A percentile compares a stretch with the other conserved stretches of the same genome.
Evolutionary conservation across 1,284 basidiomycete species (phyloP).

Genomic region (Cystobasidium sp.): DNA sequence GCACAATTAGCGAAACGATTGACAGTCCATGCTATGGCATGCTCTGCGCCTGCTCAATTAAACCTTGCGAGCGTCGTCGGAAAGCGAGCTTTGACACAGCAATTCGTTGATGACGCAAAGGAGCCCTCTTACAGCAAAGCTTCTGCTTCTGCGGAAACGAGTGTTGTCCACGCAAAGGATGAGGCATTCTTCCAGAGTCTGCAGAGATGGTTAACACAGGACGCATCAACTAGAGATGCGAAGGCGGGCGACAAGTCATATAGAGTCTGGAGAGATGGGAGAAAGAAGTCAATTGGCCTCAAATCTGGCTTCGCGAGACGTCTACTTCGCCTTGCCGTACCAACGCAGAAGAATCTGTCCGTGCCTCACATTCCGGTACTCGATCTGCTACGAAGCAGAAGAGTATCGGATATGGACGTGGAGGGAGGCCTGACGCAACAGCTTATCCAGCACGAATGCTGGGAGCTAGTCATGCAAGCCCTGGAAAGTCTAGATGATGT

Average conservation of each 20-base stretch:
- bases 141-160: neutral
- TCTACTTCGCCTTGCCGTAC: neutral
- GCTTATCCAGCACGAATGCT: neutral
- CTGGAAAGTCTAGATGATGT: constrained; percentile 13
- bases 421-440: constrained; percentile 3
- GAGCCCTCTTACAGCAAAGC: neutral
- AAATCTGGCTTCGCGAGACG: neutral
- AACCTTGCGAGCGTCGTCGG: constrained; percentile 26
- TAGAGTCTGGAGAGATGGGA: neutral
- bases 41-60: neutral
- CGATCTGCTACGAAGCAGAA: neutral
- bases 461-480: neutral
- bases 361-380: neutral
- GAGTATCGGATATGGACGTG: neutral
- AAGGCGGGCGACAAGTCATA: neutral
- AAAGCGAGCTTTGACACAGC: constrained; percentile 13
- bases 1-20: constrained; percentile 9
- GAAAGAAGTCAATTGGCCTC: neutral
- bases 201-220: neutral
- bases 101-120: neutral
- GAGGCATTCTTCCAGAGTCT: constrained; percentile 1
- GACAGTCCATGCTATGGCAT: constrained; percentile 25
- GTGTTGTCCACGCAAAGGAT: neutral
- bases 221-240: neutral
- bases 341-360: neutral